A percentile compares a stretch with the other conserved stretches of the same genome.
phyloP scores from a whole-genome alignment of 2,329 filamentous ascomycete genomes.

The Diaporthe eres region DNA sequence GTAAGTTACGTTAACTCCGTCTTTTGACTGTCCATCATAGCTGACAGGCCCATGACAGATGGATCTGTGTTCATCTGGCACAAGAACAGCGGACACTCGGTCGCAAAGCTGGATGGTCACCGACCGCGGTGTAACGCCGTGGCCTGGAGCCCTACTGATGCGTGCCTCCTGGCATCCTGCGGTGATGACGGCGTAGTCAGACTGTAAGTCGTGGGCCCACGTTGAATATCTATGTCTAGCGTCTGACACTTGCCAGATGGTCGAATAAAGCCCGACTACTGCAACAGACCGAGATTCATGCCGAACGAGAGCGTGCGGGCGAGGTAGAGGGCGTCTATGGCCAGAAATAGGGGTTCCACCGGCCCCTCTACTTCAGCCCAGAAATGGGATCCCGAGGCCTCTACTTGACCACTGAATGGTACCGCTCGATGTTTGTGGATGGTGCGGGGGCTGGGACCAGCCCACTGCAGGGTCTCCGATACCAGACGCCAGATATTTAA shows the following conservation, averaged over 20 bases:
- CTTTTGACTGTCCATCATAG: not conserved
- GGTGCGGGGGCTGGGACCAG: not conserved
- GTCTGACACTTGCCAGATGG: constrained; percentile 48
- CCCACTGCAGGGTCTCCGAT: not conserved
- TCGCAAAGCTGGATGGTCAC: constrained; percentile 85
- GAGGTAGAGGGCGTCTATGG: not conserved
- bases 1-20: constrained; percentile 57
- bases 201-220: constrained; percentile 74
- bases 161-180: constrained; percentile 89
- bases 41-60: constrained; percentile 54
- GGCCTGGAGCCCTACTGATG: constrained; percentile 88
- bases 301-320: not conserved
- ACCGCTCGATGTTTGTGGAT: not conserved
- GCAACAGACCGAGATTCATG: constrained; percentile 13
- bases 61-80: constrained; percentile 90
- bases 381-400: not conserved
- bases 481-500: not conserved
- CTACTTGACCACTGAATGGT: not conserved
- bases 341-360: constrained; percentile 30
- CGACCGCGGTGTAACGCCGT: constrained; percentile 85
- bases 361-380: not conserved
- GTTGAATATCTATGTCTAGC: not conserved
- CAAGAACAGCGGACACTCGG: constrained; percentile 81
- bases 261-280: constrained; percentile 54
- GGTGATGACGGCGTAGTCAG: constrained; percentile 89